Percentiles rank a stretch among this genome's conserved stretches.
Evolutionary conservation across 2,329 filamentous ascomycete genomes (phyloP).

Genomic region (Magnaporthiopsis incrustans): DNA sequence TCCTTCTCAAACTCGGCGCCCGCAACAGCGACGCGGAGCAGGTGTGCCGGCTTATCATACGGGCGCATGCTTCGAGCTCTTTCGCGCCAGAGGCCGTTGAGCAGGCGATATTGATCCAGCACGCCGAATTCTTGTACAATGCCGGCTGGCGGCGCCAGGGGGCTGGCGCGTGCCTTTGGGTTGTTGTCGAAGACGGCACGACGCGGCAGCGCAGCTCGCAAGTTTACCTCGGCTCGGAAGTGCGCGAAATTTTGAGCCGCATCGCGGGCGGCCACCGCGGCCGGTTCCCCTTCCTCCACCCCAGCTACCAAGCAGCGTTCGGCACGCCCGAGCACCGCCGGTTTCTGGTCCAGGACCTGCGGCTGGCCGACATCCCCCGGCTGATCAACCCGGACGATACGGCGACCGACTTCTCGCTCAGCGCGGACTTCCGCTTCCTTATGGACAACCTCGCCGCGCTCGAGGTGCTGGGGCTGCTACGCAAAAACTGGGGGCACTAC

Average conservation of each 20-base stretch:
- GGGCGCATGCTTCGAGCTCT: too few relatives aligned
- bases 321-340: too few relatives aligned
- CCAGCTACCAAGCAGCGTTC: too few relatives aligned
- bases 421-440: not conserved
- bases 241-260: not conserved
- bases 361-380: too few relatives aligned
- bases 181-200: not conserved
- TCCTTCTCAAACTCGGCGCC: too few relatives aligned
- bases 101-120: too few relatives aligned
- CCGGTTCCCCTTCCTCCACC: not conserved
- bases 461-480: not conserved
- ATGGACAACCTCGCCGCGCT: not conserved
- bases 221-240: not conserved
- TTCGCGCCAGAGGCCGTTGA: too few relatives aligned
- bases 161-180: not conserved
- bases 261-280: not conserved
- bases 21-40: too few relatives aligned
- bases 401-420: not conserved
- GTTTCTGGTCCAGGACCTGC: too few relatives aligned
- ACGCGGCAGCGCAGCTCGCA: not conserved
- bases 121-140: not conserved
- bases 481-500: not conserved
- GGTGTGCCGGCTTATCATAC: too few relatives aligned
- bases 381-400: too few relatives aligned
- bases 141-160: not conserved